These are phyloP conservation scores for Xylaria palmicola DNA, from an alignment of 495 filamentous ascomycete genomes.

Conservation along the genomic window DNA sequence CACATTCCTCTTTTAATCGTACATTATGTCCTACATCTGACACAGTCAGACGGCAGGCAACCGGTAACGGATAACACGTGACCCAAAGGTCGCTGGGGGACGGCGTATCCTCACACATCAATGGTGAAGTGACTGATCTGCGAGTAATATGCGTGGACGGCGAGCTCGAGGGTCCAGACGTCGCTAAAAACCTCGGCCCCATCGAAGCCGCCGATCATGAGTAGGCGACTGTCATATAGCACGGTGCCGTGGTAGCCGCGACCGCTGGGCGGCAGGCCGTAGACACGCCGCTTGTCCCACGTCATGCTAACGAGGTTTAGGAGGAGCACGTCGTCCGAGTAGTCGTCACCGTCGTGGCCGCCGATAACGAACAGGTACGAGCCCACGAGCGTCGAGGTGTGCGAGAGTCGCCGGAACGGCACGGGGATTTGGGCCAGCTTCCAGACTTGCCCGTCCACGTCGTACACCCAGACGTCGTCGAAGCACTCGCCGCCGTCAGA, in stretches of 20 bases:
- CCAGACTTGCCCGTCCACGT: conserved; percentile 57
- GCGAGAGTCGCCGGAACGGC: conserved; percentile 58
- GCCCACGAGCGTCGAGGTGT: conserved; percentile 64
- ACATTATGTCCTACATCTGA: too few relatives aligned
- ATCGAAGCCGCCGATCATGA: conserved; percentile 64
- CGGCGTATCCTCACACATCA: conserved; percentile 51
- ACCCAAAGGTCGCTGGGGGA: background rate
- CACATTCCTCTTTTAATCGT: background rate
- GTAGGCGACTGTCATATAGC: conserved; percentile 58
- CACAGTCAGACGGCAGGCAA: background rate
- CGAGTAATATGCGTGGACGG: conserved; percentile 65
- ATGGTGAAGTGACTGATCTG: conserved; percentile 68
- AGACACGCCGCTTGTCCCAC: conserved; percentile 62
- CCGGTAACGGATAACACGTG: too few relatives aligned
- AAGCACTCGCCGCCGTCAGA: conserved; percentile 67
- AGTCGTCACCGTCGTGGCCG: conserved; percentile 66
- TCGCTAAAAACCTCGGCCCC: conserved; percentile 63
- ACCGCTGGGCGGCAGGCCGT: conserved; percentile 60
- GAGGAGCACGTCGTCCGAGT: conserved; percentile 62
- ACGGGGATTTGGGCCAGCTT: conserved; percentile 51
- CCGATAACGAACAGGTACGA: conserved; percentile 66
- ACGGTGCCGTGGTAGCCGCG: conserved; percentile 64
- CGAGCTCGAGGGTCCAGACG: conserved; percentile 62
- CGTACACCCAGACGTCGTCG: conserved; percentile 67
- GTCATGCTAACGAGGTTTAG: conserved; percentile 68